Base-by-base conservation (phyloP, 257 asterid genomes). In the Nicotiana knightiana region DNA sequence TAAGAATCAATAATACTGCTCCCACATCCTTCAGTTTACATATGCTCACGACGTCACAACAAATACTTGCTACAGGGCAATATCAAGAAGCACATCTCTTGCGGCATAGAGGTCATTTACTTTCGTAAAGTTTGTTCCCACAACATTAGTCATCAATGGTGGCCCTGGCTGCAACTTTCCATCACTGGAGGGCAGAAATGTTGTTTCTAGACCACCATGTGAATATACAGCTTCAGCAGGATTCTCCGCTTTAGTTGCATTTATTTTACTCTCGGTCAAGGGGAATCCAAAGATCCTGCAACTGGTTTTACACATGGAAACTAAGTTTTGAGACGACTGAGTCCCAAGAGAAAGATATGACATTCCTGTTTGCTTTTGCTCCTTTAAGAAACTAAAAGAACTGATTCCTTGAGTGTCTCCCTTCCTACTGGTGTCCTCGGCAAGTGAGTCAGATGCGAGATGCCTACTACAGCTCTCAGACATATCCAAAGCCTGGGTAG, bases 221-320 rank as follows among this genome's bases (percentile, higher is more conserved):
- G 86, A 71, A 35, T 85, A 67, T 26, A 82, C 39, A 16, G 84
- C 78, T 53, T 83, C 84, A 58, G 83, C 33, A 64, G 83, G 83
- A 77, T 33, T 63, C 59, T 85, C 91, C n/a, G 35, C 89, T 70
- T 80, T 85, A 21, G 77, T 65, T 6, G 89, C 35, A 33, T 83
- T 53, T 35, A 79, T 65, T 79, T 83, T 87, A 11, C 92, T 97
- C 86, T 94, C 98, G 0, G 94, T 90, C 83, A 96, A 84, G 12
- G 99, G 88, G 83, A 96, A 96, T 4, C 99, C 99, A 55, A 96
- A 96, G 68, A 96, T 89, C 88, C 95, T 86, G 93, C 97, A 92
- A 76, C 94, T 84, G 58, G 76, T 89, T 79, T 89, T 88, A 85
- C 93, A 89, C 81, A 81, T 84, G 4, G 97, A 85, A 62, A 81